Conservation (phyloP, 306 rosid genomes). For the Cucumis melo region DNA sequence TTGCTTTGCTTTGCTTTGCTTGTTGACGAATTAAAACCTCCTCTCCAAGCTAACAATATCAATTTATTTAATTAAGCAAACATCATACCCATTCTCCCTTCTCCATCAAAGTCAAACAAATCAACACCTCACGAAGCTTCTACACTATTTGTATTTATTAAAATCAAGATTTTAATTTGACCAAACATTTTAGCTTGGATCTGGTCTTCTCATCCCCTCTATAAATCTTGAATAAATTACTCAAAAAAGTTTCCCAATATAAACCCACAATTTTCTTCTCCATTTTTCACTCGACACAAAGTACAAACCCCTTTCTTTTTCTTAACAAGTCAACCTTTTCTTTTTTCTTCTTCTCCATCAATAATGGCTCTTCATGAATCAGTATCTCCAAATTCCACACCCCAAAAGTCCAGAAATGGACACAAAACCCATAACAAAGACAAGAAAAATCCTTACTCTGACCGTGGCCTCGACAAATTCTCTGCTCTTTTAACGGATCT, state of each 20-base stretch:
- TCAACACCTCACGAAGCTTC: neutral
- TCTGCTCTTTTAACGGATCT: slow-evolving; percentile 73
- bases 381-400: slow-evolving; percentile 17
- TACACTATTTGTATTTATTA: neutral
- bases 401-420: slow-evolving; percentile 26
- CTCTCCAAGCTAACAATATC: neutral
- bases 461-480: slow-evolving; percentile 69
- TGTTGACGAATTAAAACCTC: neutral
- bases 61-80: neutral
- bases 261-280: slow-evolving; percentile 5
- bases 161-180: slow-evolving; percentile 24
- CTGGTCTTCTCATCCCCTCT: slow-evolving; percentile 13
- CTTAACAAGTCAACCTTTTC: neutral
- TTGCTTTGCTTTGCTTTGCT: neutral
- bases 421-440: slow-evolving; percentile 11
- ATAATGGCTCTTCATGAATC: slow-evolving; percentile 19
- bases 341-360: neutral
- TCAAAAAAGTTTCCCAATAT: neutral
- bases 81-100: neutral
- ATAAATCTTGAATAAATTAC: neutral
- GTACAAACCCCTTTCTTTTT: neutral
- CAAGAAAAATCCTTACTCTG: slow-evolving; percentile 55
- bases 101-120: neutral
- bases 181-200: slow-evolving; percentile 19
- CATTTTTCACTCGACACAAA: neutral